phyloP scores from a whole-genome alignment of 345 rosid species.

The Tarenaya hassleriana region DNA sequence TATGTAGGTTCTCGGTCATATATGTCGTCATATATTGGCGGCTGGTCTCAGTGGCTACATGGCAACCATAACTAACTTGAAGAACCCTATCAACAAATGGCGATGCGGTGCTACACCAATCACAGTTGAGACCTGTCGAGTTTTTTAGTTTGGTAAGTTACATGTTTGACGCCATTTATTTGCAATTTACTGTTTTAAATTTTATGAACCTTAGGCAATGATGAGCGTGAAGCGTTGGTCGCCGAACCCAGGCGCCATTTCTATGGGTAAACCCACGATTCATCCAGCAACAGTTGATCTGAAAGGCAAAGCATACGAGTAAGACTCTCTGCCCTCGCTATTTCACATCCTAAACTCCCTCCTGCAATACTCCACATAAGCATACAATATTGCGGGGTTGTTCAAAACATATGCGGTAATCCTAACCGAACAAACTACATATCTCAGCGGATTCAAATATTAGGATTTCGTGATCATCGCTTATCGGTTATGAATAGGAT shows the following conservation, averaged over 20 bases:
- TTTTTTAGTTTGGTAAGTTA: too few species aligned
- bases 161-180: too few species aligned
- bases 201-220: constrained; percentile 94
- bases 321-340: constrained; percentile 34
- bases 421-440: too few species aligned
- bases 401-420: too few species aligned
- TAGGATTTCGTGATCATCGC: background rate
- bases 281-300: constrained; percentile 93
- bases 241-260: constrained; percentile 55
- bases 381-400: too few species aligned
- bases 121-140: constrained; percentile 69
- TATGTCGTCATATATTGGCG: constrained; percentile 83
- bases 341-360: too few species aligned
- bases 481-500: too few species aligned
- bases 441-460: too few species aligned
- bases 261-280: constrained; percentile 88
- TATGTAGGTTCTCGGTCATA: constrained; percentile 82
- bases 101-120: constrained; percentile 95
- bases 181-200: too few species aligned
- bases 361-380: too few species aligned
- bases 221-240: constrained; percentile 94
- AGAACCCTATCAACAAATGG: constrained; percentile 91
- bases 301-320: constrained; percentile 97
- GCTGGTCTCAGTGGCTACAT: constrained; percentile 95
- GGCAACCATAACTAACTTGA: constrained; percentile 89